Evolutionary conservation across 345 rosid species (phyloP), one percentile per base, ranked within the genome.

Genomic region (Mallotus nudiflorus): DNA sequence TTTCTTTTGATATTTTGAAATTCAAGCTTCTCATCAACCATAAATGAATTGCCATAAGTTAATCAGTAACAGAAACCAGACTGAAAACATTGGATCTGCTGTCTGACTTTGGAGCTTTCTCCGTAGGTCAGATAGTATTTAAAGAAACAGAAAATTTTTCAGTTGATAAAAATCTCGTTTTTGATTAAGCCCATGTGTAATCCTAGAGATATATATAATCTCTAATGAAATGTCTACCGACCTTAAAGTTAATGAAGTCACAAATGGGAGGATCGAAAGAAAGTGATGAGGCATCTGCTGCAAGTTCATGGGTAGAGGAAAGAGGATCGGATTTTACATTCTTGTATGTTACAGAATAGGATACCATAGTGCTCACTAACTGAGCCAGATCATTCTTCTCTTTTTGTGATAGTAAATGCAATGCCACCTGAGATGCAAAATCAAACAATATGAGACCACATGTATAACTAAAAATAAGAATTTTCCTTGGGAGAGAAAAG

Each of bases 161-260:
- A 59, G 63, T 6, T 18, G 20, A 22, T 40, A 59, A 24, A 19
- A 59, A 10, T 33, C 37, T 57, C 16, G 8, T 24, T 2, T 59
- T 37, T 19, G 10, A 24, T 35, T 19, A 33, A 8, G 27, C 54
- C 19, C 20, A 50, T 16, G n/a, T 50, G 22, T 8, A 3, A 9
- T 16, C 22, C 63, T 58, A 33, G 40, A 58, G 15, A 58, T 33
- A 27, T 33, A 61, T 12, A 72, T 44, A 25, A 42, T 28, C n/a
- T 29, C 54, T 51, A 24, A 72, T 20, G 28, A 53, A 69, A 51
- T 91, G 55, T 28, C 37, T 53, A 68, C 73, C 50, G 66, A 89
- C 98, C 97, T 91, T 91, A 82, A 89, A 91, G 62, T 70, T 73
- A 67, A 94, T 81, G 70, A 89, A 89, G 65, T 88, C 89, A 69